These are phyloP conservation scores for Adansonia gregorii DNA, from an alignment of 441 rosid species.

Conservation along the genomic window DNA sequence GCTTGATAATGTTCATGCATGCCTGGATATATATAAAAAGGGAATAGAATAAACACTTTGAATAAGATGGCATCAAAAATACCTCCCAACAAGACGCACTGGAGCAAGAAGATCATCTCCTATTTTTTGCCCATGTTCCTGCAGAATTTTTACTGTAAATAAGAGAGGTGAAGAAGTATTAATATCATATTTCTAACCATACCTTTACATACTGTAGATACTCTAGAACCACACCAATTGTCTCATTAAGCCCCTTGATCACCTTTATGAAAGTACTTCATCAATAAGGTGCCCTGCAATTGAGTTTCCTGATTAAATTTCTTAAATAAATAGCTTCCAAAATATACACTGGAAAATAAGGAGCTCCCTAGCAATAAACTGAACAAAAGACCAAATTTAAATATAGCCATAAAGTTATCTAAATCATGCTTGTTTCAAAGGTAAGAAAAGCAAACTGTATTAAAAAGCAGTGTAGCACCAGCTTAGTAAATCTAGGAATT, in stretches of 20 bases:
- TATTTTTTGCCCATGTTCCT: slow-evolving; percentile 40
- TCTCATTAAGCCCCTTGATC: slow-evolving; percentile 66
- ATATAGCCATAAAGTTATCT: too few relatives aligned
- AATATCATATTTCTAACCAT: slow-evolving; percentile 18
- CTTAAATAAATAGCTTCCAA: too few relatives aligned
- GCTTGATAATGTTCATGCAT: too few relatives aligned
- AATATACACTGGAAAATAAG: too few relatives aligned
- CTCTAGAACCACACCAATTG: slow-evolving; percentile 61
- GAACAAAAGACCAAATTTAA: too few relatives aligned
- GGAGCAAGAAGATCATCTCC: slow-evolving; percentile 96
- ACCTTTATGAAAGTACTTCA: slow-evolving; percentile 53
- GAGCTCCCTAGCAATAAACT: too few relatives aligned
- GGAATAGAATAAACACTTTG: too few relatives aligned
- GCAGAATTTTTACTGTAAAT: too few relatives aligned
- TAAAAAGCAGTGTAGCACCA: neutral
- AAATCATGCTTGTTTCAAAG: neutral
- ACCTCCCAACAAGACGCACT: slow-evolving; percentile 77
- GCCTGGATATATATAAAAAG: too few relatives aligned
- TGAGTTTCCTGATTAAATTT: slow-evolving; percentile 17
- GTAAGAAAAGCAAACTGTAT: neutral
- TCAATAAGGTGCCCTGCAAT: slow-evolving; percentile 44
- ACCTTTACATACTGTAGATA: slow-evolving; percentile 42
- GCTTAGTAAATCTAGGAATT: slow-evolving; percentile 9
- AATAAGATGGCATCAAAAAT: too few relatives aligned
- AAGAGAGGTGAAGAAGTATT: slow-evolving; percentile 15